Evolutionary conservation across 176 grass and related monocot genomes (phyloP).

Genomic region (Luzula sylvatica): DNA sequence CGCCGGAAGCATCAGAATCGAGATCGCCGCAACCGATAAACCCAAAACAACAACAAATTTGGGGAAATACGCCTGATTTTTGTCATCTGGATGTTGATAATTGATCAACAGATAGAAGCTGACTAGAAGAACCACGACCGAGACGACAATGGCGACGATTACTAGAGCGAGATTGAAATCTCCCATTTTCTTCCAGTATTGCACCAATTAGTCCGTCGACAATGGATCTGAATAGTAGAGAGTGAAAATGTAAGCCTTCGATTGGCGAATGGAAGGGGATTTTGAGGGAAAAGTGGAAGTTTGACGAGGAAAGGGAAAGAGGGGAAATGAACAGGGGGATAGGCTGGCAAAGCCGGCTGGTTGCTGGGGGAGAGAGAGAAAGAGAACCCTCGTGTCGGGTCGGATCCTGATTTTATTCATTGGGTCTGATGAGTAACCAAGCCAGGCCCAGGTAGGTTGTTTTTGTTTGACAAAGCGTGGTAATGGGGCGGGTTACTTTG

Average conservation of each 20-base stretch:
- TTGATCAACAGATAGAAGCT: constrained; percentile 92
- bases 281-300: no score
- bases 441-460: no score
- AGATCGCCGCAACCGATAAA: constrained; percentile 80
- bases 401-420: no score
- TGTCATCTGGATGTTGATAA: constrained; percentile 99
- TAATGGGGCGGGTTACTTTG: no score
- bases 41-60: constrained; percentile 85
- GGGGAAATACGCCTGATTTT: constrained; percentile 94
- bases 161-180: constrained; percentile 97
- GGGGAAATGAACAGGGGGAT: no score
- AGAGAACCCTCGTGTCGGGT: no score
- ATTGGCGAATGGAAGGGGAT: no score
- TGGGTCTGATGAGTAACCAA: no score
- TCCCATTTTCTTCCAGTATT: constrained; percentile 38
- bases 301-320: no score
- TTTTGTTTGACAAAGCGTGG: no score
- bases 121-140: constrained; percentile 59
- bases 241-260: neutral
- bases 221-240: neutral
- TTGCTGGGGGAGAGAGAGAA: no score
- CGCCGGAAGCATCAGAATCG: constrained; percentile 98
- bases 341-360: no score
- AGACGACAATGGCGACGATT: constrained; percentile 79
- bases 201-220: neutral